phyloP scores from a whole-genome alignment of 2,329 filamentous ascomycete genomes.

The Aureobasidium mangrovei region DNA sequence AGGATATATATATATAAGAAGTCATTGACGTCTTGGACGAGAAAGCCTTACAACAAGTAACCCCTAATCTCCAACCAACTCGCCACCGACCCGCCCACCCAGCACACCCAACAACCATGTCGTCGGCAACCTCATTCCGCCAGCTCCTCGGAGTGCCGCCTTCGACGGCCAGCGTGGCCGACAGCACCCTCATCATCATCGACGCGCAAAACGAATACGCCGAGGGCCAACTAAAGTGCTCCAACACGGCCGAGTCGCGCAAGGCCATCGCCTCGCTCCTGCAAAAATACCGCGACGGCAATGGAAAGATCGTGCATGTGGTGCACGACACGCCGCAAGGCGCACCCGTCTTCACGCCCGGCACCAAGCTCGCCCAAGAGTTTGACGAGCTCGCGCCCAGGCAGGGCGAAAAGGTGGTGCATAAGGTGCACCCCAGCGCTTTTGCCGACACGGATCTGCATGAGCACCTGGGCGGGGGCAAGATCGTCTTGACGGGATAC shows the following conservation, averaged over 20 bases:
- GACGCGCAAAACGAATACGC: constrained; percentile 62
- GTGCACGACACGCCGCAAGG: constrained; percentile 51
- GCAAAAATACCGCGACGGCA: constrained; percentile 48
- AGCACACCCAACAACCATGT: not conserved
- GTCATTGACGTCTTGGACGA: too few species aligned
- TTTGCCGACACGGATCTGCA: constrained; percentile 55
- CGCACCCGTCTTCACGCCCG: constrained; percentile 58
- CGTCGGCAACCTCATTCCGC: constrained; percentile 37
- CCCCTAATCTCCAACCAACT: too few species aligned
- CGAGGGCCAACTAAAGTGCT: constrained; percentile 47
- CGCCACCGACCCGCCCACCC: not conserved
- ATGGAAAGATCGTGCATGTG: constrained; percentile 52
- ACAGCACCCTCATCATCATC: constrained; percentile 58
- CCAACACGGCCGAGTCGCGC: constrained; percentile 45
- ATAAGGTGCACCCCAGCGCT: constrained; percentile 49
- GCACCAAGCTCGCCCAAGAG: constrained; percentile 50
- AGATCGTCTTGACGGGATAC: constrained; percentile 54
- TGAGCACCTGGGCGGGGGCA: constrained; percentile 47
- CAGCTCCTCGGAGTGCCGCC: constrained; percentile 45
- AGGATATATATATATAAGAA: too few species aligned
- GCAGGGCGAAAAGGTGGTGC: constrained; percentile 48
- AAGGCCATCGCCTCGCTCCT: constrained; percentile 50
- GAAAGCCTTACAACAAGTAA: too few species aligned
- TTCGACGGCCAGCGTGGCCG: constrained; percentile 47
- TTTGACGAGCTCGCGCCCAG: constrained; percentile 51